Evolutionary conservation across 2,329 filamentous ascomycete genomes (phyloP), one percentile per base, ranked within the genome.

Genomic region (Trichoderma harzianum): DNA sequence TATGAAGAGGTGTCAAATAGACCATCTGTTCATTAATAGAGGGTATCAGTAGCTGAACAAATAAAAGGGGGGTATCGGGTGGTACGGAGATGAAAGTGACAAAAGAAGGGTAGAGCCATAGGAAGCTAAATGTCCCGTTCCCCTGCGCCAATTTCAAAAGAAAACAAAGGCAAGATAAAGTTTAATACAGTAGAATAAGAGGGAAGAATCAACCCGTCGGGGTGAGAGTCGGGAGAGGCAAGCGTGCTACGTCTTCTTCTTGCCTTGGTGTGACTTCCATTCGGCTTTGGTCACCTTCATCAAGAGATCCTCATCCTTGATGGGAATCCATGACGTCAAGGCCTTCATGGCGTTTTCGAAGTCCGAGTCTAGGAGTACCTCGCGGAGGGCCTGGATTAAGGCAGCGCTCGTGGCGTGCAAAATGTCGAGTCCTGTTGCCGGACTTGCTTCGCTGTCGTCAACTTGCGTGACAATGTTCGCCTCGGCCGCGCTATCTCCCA

Each of bases 331-430:
- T 71, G 92, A 94, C 34, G 96, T 98, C 74, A 99, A 85, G 8
- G 95, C 92, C 84, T 98, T 98, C 96, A 99, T 99, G 61, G 93
- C 93, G 78, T 97, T 97, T 80, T 99, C 96, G 81, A 98, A 99
- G 80, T 99, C 96, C 21, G 93, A 94, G 77, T 97, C 94, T 7
- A 98, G 85, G 36, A 99, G 86, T 66, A 97, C 93, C 74, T 97
- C 93, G 47, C 93, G 88, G 75, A 96, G 93, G 21, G 94, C 95
- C 79, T 97, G 94, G 62, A 98, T 95, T 32, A 99, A 86, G 2
- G 96, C 95, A 3, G 95, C 93, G 73, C 92, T 93, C 7, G 94
- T 92, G 12, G 96, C 95, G 81, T 99, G 96, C 65, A 99, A 84
- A 43, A 98, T 88, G 77, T 97, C 94, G 43, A 98, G 87, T 67